Conservation (phyloP, 371 early-diverging fungal species). For the Fennellomyces sp. region DNA sequence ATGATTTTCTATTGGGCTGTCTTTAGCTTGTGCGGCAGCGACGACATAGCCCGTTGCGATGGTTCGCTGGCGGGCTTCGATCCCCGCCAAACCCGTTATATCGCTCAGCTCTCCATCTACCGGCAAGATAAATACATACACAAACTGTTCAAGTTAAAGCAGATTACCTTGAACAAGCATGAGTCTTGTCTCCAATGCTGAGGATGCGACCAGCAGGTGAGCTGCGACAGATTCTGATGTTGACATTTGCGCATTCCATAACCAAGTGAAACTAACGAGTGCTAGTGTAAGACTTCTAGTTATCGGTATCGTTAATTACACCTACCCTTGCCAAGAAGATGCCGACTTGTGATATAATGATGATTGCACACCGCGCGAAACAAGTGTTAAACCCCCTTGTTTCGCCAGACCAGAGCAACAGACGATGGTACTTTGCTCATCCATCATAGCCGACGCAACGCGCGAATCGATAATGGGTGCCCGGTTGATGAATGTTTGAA, state of each 20-base stretch:
- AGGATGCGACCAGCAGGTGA: neutral
- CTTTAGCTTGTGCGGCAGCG: neutral
- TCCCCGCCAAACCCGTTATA: neutral
- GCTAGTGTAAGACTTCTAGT: neutral
- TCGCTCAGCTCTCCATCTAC: constrained; percentile 3
- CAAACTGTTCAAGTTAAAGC: neutral
- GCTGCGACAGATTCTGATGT: neutral
- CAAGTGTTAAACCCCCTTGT: constrained; percentile 28
- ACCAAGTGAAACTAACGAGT: neutral
- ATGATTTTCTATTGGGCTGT: neutral
- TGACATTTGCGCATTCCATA: neutral
- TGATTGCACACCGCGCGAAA: constrained; percentile 28
- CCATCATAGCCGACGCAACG: constrained; percentile 4
- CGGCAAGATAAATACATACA: neutral
- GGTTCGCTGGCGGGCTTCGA: neutral
- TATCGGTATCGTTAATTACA: too few relatives aligned
- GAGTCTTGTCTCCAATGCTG: neutral
- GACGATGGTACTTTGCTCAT: constrained; percentile 24
- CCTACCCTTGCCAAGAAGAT: constrained; percentile 35
- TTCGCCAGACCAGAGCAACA: constrained; percentile 34
- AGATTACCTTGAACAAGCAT: constrained; percentile 3
- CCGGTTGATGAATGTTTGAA: constrained; percentile 33
- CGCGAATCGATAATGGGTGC: constrained; percentile 38
- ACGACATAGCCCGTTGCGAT: neutral
- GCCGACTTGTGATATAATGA: constrained; percentile 13